Percentiles rank a stretch among this genome's conserved stretches.
These are phyloP conservation scores for Dictyostelium capitatum DNA, from an alignment of 78 protist genomes.

Conservation along the genomic window DNA sequence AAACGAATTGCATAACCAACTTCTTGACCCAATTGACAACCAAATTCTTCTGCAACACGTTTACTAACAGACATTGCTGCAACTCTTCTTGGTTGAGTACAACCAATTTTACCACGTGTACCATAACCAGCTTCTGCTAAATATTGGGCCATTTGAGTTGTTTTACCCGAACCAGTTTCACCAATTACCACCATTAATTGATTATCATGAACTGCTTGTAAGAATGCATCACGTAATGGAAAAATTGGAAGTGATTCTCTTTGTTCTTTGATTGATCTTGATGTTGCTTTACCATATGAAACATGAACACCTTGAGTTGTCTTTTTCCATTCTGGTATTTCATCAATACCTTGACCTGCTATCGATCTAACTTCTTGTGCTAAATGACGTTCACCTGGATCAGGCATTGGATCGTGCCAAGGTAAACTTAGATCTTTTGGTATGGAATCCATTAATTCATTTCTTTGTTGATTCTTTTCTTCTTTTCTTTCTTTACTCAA, in stretches of 20 bases:
- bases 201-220: conserved; percentile 91
- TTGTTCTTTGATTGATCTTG: conserved; percentile 91
- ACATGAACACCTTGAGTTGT: conserved; percentile 39
- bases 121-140: conserved; percentile 92
- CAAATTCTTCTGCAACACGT: conserved; percentile 99
- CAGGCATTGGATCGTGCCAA: conserved; percentile 94
- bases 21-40: conserved; percentile 97
- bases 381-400: conserved; percentile 86
- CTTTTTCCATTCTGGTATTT: conserved; percentile 71
- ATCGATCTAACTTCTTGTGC: conserved; percentile 86
- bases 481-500: conserved; percentile 96
- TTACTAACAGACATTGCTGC: conserved; percentile 99
- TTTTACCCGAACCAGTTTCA: conserved; percentile 95
- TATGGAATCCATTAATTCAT: conserved; percentile 81
- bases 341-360: conserved; percentile 15
- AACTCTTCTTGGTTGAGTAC: conserved; percentile 99
- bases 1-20: conserved; percentile 99
- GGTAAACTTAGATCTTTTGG: conserved; percentile 88
- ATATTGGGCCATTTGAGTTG: conserved; percentile 96
- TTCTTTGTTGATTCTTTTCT: conserved; percentile 87
- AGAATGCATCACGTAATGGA: conserved; percentile 74
- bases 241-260: conserved; percentile 95
- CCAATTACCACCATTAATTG: conserved; percentile 95
- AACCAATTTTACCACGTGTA: conserved; percentile 86
- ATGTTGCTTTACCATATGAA: conserved; percentile 57